A percentile compares a stretch with the other conserved stretches of the same genome.
phyloP scores from a whole-genome alignment of 1,139 yeast species.

The Tardiomyces digboiensis region DNA sequence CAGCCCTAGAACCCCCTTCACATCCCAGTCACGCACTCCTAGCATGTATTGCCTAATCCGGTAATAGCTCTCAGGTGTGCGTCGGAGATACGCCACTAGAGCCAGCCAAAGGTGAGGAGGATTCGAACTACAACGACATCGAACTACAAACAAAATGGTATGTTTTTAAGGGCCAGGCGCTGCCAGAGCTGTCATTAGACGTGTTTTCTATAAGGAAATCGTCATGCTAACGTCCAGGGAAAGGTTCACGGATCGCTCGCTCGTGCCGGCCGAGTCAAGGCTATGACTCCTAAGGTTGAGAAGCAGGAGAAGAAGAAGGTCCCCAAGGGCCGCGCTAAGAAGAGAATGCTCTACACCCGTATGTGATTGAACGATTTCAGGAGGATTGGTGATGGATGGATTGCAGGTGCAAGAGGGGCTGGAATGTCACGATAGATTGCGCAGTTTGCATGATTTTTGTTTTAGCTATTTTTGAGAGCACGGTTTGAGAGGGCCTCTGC shows the following conservation, averaged over 20 bases:
- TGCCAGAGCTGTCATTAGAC: neutral
- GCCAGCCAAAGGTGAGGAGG: neutral
- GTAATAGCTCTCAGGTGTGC: neutral
- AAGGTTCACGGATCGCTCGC: conserved; percentile 99
- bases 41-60: neutral
- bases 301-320: conserved; percentile 73
- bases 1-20: too few relatives aligned
- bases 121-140: neutral
- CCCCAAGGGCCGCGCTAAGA: conserved; percentile 93
- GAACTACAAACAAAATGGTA: neutral
- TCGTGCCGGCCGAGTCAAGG: conserved; percentile 99
- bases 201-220: neutral
- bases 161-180: neutral
- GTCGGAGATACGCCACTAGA: neutral
- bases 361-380: neutral
- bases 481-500: too few relatives aligned
- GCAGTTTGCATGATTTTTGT: too few relatives aligned
- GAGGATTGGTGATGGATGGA: too few relatives aligned
- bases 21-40: neutral
- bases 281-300: conserved; percentile 96
- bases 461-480: too few relatives aligned
- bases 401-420: too few relatives aligned
- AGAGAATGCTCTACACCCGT: conserved; percentile 98
- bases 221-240: conserved; percentile 39
- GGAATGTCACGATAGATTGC: too few relatives aligned